Percentiles rank a stretch among this genome's conserved stretches.
Conservation (phyloP, 306 rosid species). For the Casuarina glauca region DNA sequence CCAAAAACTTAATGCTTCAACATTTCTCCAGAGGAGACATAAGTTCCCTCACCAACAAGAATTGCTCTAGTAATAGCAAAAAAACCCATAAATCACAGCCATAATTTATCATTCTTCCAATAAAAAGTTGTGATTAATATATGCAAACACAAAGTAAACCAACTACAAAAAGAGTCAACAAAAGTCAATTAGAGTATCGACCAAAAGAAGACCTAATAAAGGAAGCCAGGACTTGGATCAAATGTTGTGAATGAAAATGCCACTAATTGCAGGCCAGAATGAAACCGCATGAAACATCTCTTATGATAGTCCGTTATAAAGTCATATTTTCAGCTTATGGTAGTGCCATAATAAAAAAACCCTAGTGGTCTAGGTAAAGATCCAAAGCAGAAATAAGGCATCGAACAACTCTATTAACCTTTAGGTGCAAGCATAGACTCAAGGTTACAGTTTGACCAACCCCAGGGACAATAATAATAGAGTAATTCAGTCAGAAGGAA, state of each 20-base stretch:
- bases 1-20: neutral
- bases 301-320: neutral
- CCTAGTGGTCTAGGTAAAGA: neutral
- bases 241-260: neutral
- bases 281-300: neutral
- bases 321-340: neutral
- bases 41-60: neutral
- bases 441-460: neutral
- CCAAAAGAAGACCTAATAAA: neutral
- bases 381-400: neutral
- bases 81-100: neutral
- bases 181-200: neutral
- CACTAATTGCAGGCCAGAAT: neutral
- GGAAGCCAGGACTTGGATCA: neutral
- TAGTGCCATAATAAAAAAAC: neutral
- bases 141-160: too few species aligned
- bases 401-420: constrained; percentile 3
- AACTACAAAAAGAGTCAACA: neutral
- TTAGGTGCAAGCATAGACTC: constrained; percentile 5
- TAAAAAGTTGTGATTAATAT: too few species aligned
- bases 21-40: neutral
- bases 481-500: neutral
- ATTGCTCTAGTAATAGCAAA: neutral
- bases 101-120: neutral
- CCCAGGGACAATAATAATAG: constrained; percentile 1